These are phyloP conservation scores for Xanthoconium purpureum DNA, from an alignment of 768 basidiomycete species.

Conservation along the genomic window DNA sequence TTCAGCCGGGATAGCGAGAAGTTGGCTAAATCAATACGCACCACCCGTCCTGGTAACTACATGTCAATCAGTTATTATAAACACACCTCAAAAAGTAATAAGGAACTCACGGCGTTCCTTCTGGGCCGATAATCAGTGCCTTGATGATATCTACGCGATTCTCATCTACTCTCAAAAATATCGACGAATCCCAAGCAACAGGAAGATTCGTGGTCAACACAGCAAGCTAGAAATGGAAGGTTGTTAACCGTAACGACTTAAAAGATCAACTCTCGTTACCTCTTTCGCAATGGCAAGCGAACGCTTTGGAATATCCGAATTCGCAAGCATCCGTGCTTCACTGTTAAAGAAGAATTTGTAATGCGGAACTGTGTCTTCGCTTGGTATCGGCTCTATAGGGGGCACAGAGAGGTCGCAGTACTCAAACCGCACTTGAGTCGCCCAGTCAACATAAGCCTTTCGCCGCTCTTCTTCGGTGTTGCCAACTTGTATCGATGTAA, in stretches of 20 bases:
- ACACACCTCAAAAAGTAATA: background rate
- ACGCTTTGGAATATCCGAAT: conserved; percentile 85
- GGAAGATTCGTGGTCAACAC: conserved; percentile 92
- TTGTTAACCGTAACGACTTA: conserved; percentile 2
- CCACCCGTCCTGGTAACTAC: conserved; percentile 90
- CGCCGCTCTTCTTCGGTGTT: conserved; percentile 63
- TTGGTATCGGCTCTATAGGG: conserved; percentile 26
- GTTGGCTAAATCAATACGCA: conserved; percentile 33
- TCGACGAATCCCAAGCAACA: conserved; percentile 92
- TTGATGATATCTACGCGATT: conserved; percentile 89
- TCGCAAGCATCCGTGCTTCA: conserved; percentile 80
- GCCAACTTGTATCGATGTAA: conserved; percentile 36
- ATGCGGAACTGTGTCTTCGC: conserved; percentile 57
- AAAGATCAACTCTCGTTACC: conserved; percentile 38
- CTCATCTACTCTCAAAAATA: conserved; percentile 92
- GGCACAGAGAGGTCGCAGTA: conserved; percentile 82
- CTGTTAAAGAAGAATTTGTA: conserved; percentile 82
- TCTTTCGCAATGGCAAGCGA: conserved; percentile 95
- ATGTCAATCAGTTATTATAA: conserved; percentile 1
- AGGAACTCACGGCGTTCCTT: conserved; percentile 80
- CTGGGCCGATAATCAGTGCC: conserved; percentile 87
- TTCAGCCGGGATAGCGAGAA: conserved; percentile 3
- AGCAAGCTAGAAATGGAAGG: conserved; percentile 60
- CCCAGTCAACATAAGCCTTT: conserved; percentile 83
- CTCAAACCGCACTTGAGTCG: conserved; percentile 75